These are phyloP conservation scores for Monosporascus sp. DNA, from an alignment of 2,329 filamentous ascomycete genomes.

Conservation along the genomic window DNA sequence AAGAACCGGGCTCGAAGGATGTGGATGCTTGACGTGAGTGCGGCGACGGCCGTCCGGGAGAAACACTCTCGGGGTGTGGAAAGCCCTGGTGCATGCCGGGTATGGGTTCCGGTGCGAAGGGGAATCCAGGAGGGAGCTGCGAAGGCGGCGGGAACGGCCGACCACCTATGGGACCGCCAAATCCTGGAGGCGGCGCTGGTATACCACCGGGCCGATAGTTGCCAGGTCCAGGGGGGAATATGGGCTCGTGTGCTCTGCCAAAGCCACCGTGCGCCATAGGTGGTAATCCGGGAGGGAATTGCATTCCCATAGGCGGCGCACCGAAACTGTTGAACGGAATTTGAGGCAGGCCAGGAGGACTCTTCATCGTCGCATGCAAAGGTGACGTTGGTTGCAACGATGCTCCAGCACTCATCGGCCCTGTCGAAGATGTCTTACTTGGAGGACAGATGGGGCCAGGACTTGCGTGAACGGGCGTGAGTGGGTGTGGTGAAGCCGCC, in stretches of 20 bases:
- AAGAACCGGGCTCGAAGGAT: slow-evolving; percentile 53
- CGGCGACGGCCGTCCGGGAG: slow-evolving; percentile 36
- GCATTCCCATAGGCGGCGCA: slow-evolving; percentile 53
- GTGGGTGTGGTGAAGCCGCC: slow-evolving; percentile 53
- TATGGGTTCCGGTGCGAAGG: slow-evolving; percentile 36
- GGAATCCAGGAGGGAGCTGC: slow-evolving; percentile 50
- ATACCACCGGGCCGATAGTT: slow-evolving; percentile 42
- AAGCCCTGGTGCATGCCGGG: slow-evolving; percentile 35
- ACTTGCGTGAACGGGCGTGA: slow-evolving; percentile 60
- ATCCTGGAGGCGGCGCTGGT: slow-evolving; percentile 44
- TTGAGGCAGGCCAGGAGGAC: slow-evolving; percentile 46
- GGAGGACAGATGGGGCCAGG: slow-evolving; percentile 57
- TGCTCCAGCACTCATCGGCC: slow-evolving; percentile 12
- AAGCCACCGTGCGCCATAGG: slow-evolving; percentile 48
- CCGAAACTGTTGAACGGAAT: slow-evolving; percentile 34
- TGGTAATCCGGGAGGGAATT: slow-evolving; percentile 49
- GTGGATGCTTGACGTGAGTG: slow-evolving; percentile 74
- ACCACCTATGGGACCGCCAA: slow-evolving; percentile 36
- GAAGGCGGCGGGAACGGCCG: slow-evolving; percentile 38
- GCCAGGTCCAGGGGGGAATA: slow-evolving; percentile 36
- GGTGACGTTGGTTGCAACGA: slow-evolving; percentile 57
- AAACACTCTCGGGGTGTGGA: slow-evolving; percentile 20
- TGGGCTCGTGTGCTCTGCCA: slow-evolving; percentile 32
- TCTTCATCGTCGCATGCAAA: slow-evolving; percentile 50
- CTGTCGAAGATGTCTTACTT: slow-evolving; percentile 48